These are phyloP conservation scores for Rubia yunnanensis DNA, from an alignment of 257 asterid genomes.

Conservation along the genomic window DNA sequence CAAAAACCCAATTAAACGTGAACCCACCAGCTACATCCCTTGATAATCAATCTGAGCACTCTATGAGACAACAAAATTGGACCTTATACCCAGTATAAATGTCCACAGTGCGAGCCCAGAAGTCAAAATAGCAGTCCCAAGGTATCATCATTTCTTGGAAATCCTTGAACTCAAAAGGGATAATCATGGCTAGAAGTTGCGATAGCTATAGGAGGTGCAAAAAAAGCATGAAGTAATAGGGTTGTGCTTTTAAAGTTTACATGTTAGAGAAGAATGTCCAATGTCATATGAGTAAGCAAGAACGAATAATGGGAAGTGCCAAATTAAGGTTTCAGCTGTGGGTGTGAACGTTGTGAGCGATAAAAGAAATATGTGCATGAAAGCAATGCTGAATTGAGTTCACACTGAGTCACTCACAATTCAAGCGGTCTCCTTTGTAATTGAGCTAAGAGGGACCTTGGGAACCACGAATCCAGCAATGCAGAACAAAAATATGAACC, in stretches of 20 bases:
- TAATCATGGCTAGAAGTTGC: slow-evolving; percentile 23
- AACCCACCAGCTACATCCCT: slow-evolving; percentile 1
- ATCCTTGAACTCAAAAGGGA: slow-evolving; percentile 44
- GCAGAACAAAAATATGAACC: too few species aligned
- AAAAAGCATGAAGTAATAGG: neutral
- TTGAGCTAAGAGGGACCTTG: too few species aligned
- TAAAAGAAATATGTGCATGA: neutral
- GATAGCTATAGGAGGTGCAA: neutral
- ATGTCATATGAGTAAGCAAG: neutral
- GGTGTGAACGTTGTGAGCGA: neutral
- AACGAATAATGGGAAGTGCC: neutral
- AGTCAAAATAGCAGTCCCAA: slow-evolving; percentile 87
- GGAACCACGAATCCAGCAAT: too few species aligned
- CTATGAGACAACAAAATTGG: neutral
- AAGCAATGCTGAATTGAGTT: neutral
- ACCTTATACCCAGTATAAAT: slow-evolving; percentile 96
- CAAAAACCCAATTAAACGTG: slow-evolving; percentile 1
- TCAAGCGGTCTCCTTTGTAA: too few species aligned
- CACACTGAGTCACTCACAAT: neutral
- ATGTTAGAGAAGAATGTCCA: neutral
- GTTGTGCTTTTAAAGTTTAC: neutral
- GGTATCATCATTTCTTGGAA: slow-evolving; percentile 67
- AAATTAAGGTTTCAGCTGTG: neutral
- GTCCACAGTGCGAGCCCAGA: slow-evolving; percentile 90
- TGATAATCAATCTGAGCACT: neutral